Percentiles rank a stretch among this genome's conserved stretches.
Evolutionary conservation across 2,329 filamentous ascomycete genomes (phyloP).

Genomic region (Monosporascus sp.): DNA sequence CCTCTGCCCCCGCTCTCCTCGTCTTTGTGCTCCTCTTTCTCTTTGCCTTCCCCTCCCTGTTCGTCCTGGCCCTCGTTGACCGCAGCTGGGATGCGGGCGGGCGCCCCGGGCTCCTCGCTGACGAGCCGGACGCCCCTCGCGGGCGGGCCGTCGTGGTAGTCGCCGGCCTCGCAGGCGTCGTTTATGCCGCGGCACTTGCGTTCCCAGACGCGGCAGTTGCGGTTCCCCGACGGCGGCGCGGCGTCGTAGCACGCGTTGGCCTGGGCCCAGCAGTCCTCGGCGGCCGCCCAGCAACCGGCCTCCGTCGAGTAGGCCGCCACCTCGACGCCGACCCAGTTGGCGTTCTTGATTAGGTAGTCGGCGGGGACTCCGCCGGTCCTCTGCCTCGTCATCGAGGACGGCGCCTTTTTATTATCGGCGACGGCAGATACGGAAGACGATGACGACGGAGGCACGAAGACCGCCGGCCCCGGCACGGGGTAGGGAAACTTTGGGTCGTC

Average conservation of each 20-base stretch:
- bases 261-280: constrained; percentile 54
- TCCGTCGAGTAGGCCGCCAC: constrained; percentile 51
- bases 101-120: constrained; percentile 13
- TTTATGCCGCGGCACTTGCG: constrained; percentile 51
- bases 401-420: not conserved
- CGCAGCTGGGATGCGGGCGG: constrained; percentile 17
- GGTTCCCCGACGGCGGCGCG: constrained; percentile 53
- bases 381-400: constrained; percentile 34
- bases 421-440: constrained; percentile 6
- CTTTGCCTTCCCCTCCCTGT: not conserved
- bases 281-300: constrained; percentile 54
- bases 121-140: constrained; percentile 32
- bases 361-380: constrained; percentile 40
- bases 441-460: constrained; percentile 38
- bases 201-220: constrained; percentile 58
- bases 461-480: constrained; percentile 50
- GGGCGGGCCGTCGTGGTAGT: constrained; percentile 43
- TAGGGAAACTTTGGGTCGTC: constrained; percentile 54
- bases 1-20: not conserved
- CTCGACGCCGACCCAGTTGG: constrained; percentile 66
- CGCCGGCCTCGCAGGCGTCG: constrained; percentile 34
- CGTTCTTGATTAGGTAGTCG: constrained; percentile 59
- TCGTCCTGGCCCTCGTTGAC: constrained; percentile 5
- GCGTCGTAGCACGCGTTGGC: constrained; percentile 52
- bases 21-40: not conserved